phyloP scores from a whole-genome alignment of 139 green algal species.

The Pycnococcus provasolii region DNA sequence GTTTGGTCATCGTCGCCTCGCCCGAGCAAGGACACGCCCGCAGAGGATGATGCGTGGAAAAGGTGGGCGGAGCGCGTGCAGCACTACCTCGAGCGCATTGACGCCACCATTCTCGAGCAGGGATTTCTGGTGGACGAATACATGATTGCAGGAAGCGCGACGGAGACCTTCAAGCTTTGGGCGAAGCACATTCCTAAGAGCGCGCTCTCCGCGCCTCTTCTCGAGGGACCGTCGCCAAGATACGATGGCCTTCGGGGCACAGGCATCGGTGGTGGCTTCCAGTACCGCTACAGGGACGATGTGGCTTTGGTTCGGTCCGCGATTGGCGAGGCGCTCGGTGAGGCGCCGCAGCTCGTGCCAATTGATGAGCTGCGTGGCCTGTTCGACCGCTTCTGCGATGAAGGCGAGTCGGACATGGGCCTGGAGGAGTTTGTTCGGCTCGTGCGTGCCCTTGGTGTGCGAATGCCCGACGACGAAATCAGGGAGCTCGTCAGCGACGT shows the following conservation, averaged over 20 bases:
- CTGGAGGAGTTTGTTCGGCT: conserved; percentile 13
- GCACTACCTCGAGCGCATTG: conserved; percentile 21
- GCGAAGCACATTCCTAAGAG: not conserved
- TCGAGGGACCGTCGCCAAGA: not conserved
- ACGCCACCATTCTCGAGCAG: not conserved
- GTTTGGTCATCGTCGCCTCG: not conserved
- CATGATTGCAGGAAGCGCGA: conserved; percentile 3
- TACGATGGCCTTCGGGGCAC: conserved; percentile 19
- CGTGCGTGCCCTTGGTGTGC: conserved; percentile 7
- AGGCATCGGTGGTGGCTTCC: conserved; percentile 2
- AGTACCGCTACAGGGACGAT: conserved; percentile 7
- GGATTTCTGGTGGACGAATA: conserved; percentile 10
- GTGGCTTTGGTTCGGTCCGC: conserved; percentile 15
- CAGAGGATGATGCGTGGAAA: conserved; percentile 18
- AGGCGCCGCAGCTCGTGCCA: conserved; percentile 17
- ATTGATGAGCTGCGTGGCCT: conserved; percentile 6
- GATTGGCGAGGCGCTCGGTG: conserved; percentile 15
- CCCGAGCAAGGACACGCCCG: not conserved
- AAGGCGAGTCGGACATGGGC: not conserved
- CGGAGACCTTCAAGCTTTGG: conserved; percentile 15
- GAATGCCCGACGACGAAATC: conserved; percentile 14
- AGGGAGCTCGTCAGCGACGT: conserved; percentile 26
- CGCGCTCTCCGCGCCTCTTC: not conserved
- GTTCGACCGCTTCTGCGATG: conserved; percentile 18
- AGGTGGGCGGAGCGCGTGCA: conserved; percentile 22